phyloP scores from a whole-genome alignment of 805 yeast species.

The Starmerella cellae region DNA sequence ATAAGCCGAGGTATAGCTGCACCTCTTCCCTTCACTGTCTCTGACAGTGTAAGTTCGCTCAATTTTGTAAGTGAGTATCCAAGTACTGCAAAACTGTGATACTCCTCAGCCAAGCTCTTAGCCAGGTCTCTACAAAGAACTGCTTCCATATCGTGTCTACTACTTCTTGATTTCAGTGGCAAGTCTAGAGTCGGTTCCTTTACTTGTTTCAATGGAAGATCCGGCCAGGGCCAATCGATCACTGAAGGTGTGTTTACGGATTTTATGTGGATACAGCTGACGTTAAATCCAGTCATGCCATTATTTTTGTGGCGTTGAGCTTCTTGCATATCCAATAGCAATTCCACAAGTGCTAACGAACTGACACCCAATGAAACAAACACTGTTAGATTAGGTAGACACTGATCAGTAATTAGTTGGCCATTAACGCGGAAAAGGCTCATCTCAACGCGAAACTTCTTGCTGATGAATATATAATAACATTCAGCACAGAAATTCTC shows the following conservation, averaged over 20 bases:
- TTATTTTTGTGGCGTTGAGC: conserved; percentile 52
- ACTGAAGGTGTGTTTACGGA: neutral
- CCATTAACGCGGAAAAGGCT: conserved; percentile 64
- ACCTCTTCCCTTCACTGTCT: conserved; percentile 82
- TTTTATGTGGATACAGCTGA: conserved; percentile 37
- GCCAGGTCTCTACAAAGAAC: conserved; percentile 39
- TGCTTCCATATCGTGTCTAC: conserved; percentile 48
- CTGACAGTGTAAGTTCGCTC: conserved; percentile 65
- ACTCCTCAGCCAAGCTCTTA: conserved; percentile 34
- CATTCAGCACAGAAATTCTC: conserved; percentile 55
- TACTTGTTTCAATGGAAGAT: conserved; percentile 1
- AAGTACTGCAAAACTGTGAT: conserved; percentile 45
- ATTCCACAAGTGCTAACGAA: conserved; percentile 56
- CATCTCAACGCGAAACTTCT: conserved; percentile 74
- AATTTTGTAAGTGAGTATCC: conserved; percentile 68
- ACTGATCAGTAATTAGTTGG: conserved; percentile 11
- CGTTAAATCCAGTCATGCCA: conserved; percentile 54
- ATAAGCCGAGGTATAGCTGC: conserved; percentile 39
- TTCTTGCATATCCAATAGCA: conserved; percentile 43
- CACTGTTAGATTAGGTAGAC: conserved; percentile 26
- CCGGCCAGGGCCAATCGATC: conserved; percentile 19
- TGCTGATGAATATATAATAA: conserved; percentile 56
- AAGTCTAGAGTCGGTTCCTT: neutral
- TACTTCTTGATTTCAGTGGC: conserved; percentile 32
- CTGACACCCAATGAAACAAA: conserved; percentile 54